A percentile compares a stretch with the other conserved stretches of the same genome.
Conservation (phyloP, 768 basidiomycete genomes). For the Trametes punicea region DNA sequence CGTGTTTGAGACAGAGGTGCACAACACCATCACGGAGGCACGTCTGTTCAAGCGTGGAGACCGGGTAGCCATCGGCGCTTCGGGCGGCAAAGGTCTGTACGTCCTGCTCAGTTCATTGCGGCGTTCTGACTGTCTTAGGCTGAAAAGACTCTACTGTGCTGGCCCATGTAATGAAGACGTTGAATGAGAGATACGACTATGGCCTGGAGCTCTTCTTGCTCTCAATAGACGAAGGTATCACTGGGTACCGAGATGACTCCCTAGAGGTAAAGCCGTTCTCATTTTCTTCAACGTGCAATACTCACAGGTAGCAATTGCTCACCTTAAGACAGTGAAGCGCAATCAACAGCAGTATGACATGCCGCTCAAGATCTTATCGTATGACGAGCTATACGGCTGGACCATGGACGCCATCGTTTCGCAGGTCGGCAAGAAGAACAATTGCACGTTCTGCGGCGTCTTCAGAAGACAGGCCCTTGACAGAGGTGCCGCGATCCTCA, state of each 20-base stretch:
- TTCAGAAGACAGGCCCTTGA: conserved; percentile 96
- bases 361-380: conserved; percentile 93
- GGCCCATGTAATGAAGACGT: conserved; percentile 92
- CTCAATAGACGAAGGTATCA: conserved; percentile 98
- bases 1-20: conserved; percentile 97
- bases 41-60: conserved; percentile 86
- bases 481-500: conserved; percentile 82
- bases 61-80: conserved; percentile 94
- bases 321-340: conserved; percentile 85
- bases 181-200: conserved; percentile 93
- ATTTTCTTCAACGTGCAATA: background rate
- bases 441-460: conserved; percentile 99
- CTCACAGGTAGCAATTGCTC: background rate
- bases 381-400: conserved; percentile 97
- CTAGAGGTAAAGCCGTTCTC: conserved; percentile 59
- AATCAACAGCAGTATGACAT: conserved; percentile 95
- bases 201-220: conserved; percentile 87
- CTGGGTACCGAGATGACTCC: conserved; percentile 96
- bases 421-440: conserved; percentile 95
- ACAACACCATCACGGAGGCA: conserved; percentile 87
- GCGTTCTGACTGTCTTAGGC: background rate
- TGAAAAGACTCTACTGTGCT: conserved; percentile 90
- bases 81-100: conserved; percentile 88
- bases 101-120: background rate
- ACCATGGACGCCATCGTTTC: conserved; percentile 97